Evolutionary conservation across 2,329 filamentous ascomycete genomes (phyloP), one percentile per base, ranked within the genome.

Genomic region (Elsinoe ampelina): DNA sequence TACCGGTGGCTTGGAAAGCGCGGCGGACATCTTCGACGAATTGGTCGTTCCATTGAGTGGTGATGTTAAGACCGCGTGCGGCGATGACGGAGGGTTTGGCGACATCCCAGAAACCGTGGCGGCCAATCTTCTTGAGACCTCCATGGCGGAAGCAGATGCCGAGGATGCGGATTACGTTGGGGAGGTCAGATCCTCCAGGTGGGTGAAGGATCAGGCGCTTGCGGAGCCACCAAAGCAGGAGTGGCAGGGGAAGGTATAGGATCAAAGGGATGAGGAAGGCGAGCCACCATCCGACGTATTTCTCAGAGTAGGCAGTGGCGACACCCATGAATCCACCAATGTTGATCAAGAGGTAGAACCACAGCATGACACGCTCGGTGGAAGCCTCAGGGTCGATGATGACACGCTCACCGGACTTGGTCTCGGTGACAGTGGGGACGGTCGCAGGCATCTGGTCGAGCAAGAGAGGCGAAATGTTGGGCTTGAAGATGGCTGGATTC

Each of bases 301-400:
- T 73, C 67, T 89, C 86, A 71, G 86, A 77, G 65, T 81, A 83
- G 1, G 81, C 80, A 0, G 83, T 88, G 2, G 80, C 82, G 62
- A 89, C 76, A 54, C 80, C 74, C 1, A 81, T 85, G 20, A 90
- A 76, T 1, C 82, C 80, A 10, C 85, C 86, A n/a, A 89, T 63
- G 69, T 89, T 89, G 56, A 89, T 87, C 68, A 82, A 82, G 65
- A 78, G 68, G 70, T 88, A 88, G 72, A 87, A 88, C 64, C 86
- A 78, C 79, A 75, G 71, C 68, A 74, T 75, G 57, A 75, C 74
- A 5, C 74, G 66, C 61, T 75, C 69, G 39, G 74, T 71, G 17
- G 73, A 76, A 42, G 72, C 69, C 35, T 73, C 66, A 12, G 74
- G 74, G 54, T 76, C 74, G 19, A 75, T 71, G 55, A 77, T 71